Base-by-base conservation (phyloP, 2,329 filamentous ascomycete genomes). In the Orbilia oligospora region DNA sequence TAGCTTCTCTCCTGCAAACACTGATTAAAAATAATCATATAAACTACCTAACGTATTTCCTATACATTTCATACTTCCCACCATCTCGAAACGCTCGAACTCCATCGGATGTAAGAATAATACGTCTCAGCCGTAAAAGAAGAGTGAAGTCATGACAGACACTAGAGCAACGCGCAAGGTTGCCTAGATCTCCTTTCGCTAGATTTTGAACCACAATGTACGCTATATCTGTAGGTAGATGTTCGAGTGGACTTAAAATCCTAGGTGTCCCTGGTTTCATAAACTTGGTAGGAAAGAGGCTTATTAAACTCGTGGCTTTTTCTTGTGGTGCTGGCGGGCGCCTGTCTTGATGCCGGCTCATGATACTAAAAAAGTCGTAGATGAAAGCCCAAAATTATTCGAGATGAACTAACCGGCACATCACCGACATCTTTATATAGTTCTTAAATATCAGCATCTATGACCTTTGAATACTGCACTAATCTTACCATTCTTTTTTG, bases 71-170 rank as follows among this genome's bases (percentile, higher is more conserved):
- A 27, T 51, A 27, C n/a, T 16, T 27, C 20, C 48, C 48, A 27
- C 48, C 48, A 51, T 51, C 48, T 27, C 48, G 48, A 27, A 51
- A 51, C 4, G 22, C 48, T 14, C 48, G 48, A 12, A 51, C 24
- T 1, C 20, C 48, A 24, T 51, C 48, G 10, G 48, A 51, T 1
- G 20, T 51, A 14, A 51, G 20, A 10, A 16, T 27, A 27, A 51
- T 51, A 27, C 22, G 8, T 10, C 48, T 24, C 20, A 51, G 27
- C 20, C 12, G 20, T 3, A 51, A 27, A 27, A 27, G 20, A 14
- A 51, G 48, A 3, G 22, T 14, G 22, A 51, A 51, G 3, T 51
- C 22, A 51, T 51, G 20, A 5, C 48, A 51, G 16, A 18, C 48
- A 18, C 48, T 51, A 6, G 48, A 51, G 48, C 20, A 24, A 8